Percentiles rank a stretch among this genome's conserved stretches.
Conservation (phyloP, 208 protist species). For the Wallacemonas rigidus region DNA sequence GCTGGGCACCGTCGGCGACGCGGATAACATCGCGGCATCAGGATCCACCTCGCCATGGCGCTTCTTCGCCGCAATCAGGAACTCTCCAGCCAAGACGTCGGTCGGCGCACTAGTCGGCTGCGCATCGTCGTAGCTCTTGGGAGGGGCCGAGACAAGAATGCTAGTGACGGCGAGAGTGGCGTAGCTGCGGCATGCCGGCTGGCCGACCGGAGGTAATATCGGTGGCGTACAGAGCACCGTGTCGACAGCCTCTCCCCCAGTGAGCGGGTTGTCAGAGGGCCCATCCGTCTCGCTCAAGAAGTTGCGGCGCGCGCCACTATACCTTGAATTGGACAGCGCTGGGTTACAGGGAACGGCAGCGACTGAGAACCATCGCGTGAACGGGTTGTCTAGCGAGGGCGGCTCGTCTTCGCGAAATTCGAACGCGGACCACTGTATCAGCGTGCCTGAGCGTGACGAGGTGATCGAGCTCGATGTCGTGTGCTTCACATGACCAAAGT, state of each 20-base stretch:
- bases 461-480: not conserved
- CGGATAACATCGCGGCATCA: not conserved
- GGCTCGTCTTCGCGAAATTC: constrained; percentile 15
- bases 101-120: not conserved
- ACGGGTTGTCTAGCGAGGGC: constrained; percentile 8
- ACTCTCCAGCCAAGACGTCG: not conserved
- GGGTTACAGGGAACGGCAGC: not conserved
- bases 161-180: not conserved
- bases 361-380: constrained; percentile 1
- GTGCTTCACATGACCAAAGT: not conserved
- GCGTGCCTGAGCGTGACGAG: not conserved
- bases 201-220: not conserved
- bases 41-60: not conserved
- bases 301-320: not conserved
- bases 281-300: constrained; percentile 7
- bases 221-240: not conserved
- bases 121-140: not conserved
- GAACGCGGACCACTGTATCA: constrained; percentile 7
- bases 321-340: not conserved
- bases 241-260: not conserved
- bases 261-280: constrained; percentile 7
- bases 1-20: not conserved
- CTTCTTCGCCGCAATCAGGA: not conserved
- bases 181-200: not conserved
- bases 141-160: not conserved